Percentiles rank a stretch among this genome's conserved stretches.
These are phyloP conservation scores for Cyclocybe aegerita DNA, from an alignment of 768 basidiomycete species.

Conservation along the genomic window DNA sequence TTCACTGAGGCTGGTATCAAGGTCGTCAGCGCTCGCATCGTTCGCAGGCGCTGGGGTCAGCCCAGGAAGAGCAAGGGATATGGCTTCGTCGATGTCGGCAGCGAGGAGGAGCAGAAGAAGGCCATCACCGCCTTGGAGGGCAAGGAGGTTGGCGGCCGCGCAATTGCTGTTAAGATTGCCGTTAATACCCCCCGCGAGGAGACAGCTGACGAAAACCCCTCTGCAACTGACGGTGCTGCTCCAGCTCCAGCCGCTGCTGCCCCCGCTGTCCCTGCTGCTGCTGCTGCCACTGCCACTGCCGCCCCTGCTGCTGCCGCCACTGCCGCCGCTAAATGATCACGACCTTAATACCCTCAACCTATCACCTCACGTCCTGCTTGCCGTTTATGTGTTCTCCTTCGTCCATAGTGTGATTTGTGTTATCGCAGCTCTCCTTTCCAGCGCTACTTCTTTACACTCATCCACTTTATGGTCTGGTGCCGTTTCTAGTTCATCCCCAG, in stretches of 20 bases:
- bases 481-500: constrained; percentile 31
- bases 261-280: constrained; percentile 21
- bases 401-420: constrained; percentile 19
- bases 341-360: constrained; percentile 19
- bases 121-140: constrained; percentile 86
- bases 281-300: constrained; percentile 20
- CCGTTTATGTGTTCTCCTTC: constrained; percentile 19
- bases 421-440: constrained; percentile 16
- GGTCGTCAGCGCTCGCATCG: constrained; percentile 86
- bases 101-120: constrained; percentile 87
- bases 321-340: constrained; percentile 23
- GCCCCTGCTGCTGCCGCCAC: constrained; percentile 23
- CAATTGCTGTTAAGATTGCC: constrained; percentile 93
- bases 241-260: constrained; percentile 18
- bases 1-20: constrained; percentile 86
- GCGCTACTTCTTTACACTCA: constrained; percentile 21
- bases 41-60: constrained; percentile 80
- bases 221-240: constrained; percentile 21
- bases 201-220: constrained; percentile 35
- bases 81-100: constrained; percentile 95
- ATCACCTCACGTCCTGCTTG: constrained; percentile 17
- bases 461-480: constrained; percentile 46
- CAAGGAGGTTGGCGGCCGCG: constrained; percentile 82
- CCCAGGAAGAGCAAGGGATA: constrained; percentile 94
- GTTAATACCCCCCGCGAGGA: constrained; percentile 78